Percentiles rank a stretch among this genome's conserved stretches.
phyloP scores from a whole-genome alignment of 176 grass and related monocot genomes.

The Pontederia crassipes region DNA sequence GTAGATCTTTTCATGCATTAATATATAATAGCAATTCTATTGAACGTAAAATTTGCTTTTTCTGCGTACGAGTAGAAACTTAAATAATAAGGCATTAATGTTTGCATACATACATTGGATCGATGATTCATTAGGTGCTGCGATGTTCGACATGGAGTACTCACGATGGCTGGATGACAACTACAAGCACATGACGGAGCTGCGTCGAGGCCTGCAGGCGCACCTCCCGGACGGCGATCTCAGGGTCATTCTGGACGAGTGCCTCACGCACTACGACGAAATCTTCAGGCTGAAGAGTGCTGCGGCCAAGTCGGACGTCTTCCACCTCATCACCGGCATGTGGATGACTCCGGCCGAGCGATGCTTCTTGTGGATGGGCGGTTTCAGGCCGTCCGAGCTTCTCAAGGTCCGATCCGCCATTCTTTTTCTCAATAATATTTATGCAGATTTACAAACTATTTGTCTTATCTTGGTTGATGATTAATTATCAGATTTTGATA shows the following conservation, averaged over 20 bases:
- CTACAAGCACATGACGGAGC: conserved; percentile 66
- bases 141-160: conserved; percentile 85
- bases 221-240: conserved; percentile 70
- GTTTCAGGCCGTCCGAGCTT: not conserved
- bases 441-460: not conserved
- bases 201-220: conserved; percentile 70
- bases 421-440: not conserved
- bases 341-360: conserved; percentile 6
- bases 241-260: conserved; percentile 79
- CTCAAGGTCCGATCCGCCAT: not conserved
- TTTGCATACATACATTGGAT: not conserved
- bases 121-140: conserved; percentile 29
- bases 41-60: too few relatives aligned
- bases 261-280: conserved; percentile 40
- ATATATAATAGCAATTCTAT: too few relatives aligned
- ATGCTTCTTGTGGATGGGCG: conserved; percentile 4
- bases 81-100: not conserved
- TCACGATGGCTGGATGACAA: conserved; percentile 83
- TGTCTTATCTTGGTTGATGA: not conserved
- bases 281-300: not conserved
- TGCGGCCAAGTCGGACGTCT: not conserved
- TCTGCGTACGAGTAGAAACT: too few relatives aligned
- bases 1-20: conserved; percentile 23
- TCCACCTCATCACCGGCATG: conserved; percentile 3
- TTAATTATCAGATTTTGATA: not conserved